Conservation (phyloP, 208 protist genomes). For the Novymonas esmeraldas region DNA sequence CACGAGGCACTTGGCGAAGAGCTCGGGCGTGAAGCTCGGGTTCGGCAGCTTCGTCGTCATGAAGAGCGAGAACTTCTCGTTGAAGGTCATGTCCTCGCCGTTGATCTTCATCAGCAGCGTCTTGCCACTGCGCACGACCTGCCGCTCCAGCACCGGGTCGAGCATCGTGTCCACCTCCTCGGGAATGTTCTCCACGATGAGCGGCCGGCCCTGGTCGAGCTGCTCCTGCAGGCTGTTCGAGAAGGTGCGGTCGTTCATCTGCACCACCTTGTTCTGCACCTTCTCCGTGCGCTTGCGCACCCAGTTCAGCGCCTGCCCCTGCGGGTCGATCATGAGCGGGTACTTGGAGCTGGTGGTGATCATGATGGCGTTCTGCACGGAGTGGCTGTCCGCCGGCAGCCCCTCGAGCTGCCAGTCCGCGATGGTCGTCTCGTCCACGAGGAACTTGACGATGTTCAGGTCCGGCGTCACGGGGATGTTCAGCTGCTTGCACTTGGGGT, state of each 20-base stretch:
- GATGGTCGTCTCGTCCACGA: conserved; percentile 96
- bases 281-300: conserved; percentile 91
- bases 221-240: conserved; percentile 94
- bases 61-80: conserved; percentile 96
- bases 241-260: conserved; percentile 95
- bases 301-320: conserved; percentile 98
- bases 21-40: conserved; percentile 98
- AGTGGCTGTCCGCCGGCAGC: conserved; percentile 98
- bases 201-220: conserved; percentile 85
- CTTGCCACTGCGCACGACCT: conserved; percentile 87
- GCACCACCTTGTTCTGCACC: conserved; percentile 88
- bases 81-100: conserved; percentile 93
- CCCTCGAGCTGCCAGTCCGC: conserved; percentile 98
- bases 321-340: conserved; percentile 98
- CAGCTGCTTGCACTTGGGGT: conserved; percentile 91
- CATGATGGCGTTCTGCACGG: conserved; percentile 99
- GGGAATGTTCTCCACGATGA: conserved; percentile 97
- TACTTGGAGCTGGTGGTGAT: conserved; percentile 96
- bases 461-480: conserved; percentile 93
- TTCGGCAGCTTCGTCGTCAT: conserved; percentile 98
- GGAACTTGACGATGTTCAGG: conserved; percentile 96
- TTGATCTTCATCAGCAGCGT: conserved; percentile 92
- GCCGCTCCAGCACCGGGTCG: conserved; percentile 98
- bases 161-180: conserved; percentile 98
- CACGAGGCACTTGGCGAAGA: conserved; percentile 97